Evolutionary conservation across 495 filamentous ascomycete genomes (phyloP), one percentile per base, ranked within the genome.

Genomic region (Tuber calosporum): DNA sequence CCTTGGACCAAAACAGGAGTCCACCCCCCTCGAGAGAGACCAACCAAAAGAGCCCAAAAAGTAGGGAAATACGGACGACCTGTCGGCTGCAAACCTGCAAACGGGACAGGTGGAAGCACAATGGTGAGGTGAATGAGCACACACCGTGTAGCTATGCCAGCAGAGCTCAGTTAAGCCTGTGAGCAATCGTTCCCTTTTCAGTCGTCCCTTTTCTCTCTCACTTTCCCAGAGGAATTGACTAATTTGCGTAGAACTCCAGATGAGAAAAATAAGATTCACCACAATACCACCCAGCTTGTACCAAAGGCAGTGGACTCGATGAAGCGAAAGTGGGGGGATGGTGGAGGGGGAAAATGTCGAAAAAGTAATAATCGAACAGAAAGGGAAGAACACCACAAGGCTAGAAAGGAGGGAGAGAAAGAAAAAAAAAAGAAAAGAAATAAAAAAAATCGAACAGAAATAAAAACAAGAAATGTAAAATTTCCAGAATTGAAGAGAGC

Each of bases 61-160:
- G 34, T 62, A 30, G 26, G 34, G 53, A 58, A 58, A 58, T 2
- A 62, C 26, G 53, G 26, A 62, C 30, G 53, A 62, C 53, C 53
- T 62, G 53, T 26, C 53, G 53, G 53, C 26, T 62, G 53, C 53
- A 62, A 62, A 34, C 53, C 75, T 77, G 75, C 69, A 77, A 77
- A 77, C 74, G 69, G 72, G 74, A 76, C 74, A 75, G 74, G 75
- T 75, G 76, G 76, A 78, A 78, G 42, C 68, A 73, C 58, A 70
- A 74, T 38, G 72, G 43, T 70, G 74, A 45, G 72, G 43, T 70
- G 74, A 45, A 71, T 70, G 70, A 75, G 77, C 76, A 78, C 76
- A 70, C 76, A 79, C 72, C 43, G 67, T 79, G 70, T 75, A 79
- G 73, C 73, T 79, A 75, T 79, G 77, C 77, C 77, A 79, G 77